Evolutionary conservation across 805 yeast species (phyloP), one percentile per base, ranked within the genome.

Genomic region (Candida qinlingensis): DNA sequence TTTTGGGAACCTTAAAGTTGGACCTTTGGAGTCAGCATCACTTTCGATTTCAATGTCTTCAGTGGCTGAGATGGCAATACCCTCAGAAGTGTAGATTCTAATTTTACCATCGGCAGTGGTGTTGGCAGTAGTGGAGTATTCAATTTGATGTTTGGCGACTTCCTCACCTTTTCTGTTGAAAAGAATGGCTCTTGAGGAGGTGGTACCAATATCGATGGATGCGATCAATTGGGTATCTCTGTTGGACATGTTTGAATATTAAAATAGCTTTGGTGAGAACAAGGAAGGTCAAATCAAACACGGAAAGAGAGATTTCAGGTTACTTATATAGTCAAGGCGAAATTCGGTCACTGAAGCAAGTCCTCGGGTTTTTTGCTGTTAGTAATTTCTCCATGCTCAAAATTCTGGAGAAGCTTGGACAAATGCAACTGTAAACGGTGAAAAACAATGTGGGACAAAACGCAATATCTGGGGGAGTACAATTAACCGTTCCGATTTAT

Each of bases 161-260:
- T 91, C 96, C 53, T 74, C 73, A 39, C 96, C 96, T 39, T 72
- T 71, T 54, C 76, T 76, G 59, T 80, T 73, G 70, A 91, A 92
- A 43, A 89, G 74, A 51, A 91, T 91, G 39, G 87, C 91, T 58
- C 98, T 76, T 26, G 96, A 87, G 25, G 96, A 87, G 2, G 96
- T 90, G 29, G 97, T 90, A 37, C 97, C 97, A 42, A 83, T 87
- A 66, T 89, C 97, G 39, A 89, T 81, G 48, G 95, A 79, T 12
- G 87, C 90, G 44, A 87, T 49, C 43, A 61, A 42, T 40, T 53
- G 47, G 6, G 56, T 52, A 38, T 60, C 63, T 61, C 64, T 61
- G 50, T 48, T 48, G 13, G 64, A 47, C 61, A 58, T 58, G 30
- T 26, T 19, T 25, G 41, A 38, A 8, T 8, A 26, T 38, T 25